Base-by-base conservation (phyloP, 306 rosid genomes). In the Astragalus glycyphyllos region DNA sequence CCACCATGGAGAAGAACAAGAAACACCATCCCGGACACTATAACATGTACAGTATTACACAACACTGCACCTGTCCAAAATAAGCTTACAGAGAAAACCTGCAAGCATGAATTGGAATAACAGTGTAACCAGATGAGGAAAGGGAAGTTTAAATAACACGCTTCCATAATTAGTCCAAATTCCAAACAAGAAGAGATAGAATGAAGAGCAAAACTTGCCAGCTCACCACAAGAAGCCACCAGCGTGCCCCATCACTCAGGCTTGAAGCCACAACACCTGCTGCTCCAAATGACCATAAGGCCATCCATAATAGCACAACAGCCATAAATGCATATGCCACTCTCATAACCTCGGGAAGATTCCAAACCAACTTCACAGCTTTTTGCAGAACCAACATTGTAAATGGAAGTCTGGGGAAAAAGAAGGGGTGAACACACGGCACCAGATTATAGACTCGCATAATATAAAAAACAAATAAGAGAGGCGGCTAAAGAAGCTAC, bases 151-250 rank as follows among this genome's bases (percentile, higher is more conserved):
- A 34, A 54, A 54, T 7, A 60, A n/a, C 11, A 10, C 0, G 31
- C 4, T 26, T 26, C 31, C 31, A 26, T 26, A 26, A 26, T 4
- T 3, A 26, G 4, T 26, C 31, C 31, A 26, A 26, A 26, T 4
- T 74, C 44, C 58, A 62, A 71, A 71, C 54, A 72, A 66, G 56
- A 77, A 78, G 20, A 13, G 44, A 79, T 65, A 77, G 74, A 87
- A 87, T 29, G 68, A 88, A 84, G 86, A 84, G 87, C 83, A 90
- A 85, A 90, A 90, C 91, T 89, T 87, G 96, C 96, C 92, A 83
- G 88, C 98, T 94, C 98, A 94, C 98, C 98, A 90, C 96, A 87
- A 94, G 94, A 81, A 94, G 92, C 98, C 97, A 94, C 98, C 98
- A 94, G 78, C 89, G 86, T 64, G 92, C 95, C 65, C 89, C 81